A percentile compares a stretch with the other conserved stretches of the same genome.
Evolutionary conservation across 225 moss, liverwort and hornwort genomes (phyloP).

Genomic region (Physcomitrellopsis africana): DNA sequence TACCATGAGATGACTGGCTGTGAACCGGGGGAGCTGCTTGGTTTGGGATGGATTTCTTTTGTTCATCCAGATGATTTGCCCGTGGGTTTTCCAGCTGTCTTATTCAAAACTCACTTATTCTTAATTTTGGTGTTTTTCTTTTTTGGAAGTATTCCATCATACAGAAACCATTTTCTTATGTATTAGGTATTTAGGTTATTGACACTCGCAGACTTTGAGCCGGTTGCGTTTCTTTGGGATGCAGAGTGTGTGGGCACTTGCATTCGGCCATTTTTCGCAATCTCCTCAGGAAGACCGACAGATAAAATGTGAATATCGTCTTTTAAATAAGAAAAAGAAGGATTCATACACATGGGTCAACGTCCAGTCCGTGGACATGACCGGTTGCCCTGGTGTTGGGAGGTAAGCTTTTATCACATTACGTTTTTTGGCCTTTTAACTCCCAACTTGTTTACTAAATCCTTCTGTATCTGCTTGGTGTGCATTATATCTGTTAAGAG

Average conservation of each 20-base stretch:
- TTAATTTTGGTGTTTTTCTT: not conserved
- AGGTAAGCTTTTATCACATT: constrained; percentile 34
- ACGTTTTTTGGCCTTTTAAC: no score
- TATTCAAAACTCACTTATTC: no score
- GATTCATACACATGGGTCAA: constrained; percentile 52
- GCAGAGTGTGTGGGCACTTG: constrained; percentile 54
- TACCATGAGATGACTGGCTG: constrained; percentile 49
- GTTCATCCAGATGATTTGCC: constrained; percentile 55
- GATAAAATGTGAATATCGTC: constrained; percentile 47
- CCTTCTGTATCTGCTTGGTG: no score
- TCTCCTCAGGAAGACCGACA: constrained; percentile 24
- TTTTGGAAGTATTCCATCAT: not conserved
- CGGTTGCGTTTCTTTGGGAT: constrained; percentile 28
- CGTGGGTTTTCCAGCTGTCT: constrained; percentile 25
- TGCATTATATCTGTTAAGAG: no score
- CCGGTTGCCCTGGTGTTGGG: constrained; percentile 47
- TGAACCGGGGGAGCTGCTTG: constrained; percentile 50
- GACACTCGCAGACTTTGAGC: not conserved
- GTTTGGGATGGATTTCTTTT: constrained; percentile 56
- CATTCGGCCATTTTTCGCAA: constrained; percentile 47
- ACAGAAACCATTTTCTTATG: no score
- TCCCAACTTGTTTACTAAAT: no score
- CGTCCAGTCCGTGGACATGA: constrained; percentile 58
- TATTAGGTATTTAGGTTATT: no score
- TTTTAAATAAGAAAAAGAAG: constrained; percentile 47